phyloP scores from a whole-genome alignment of 768 basidiomycete genomes.

The Suillus sp. region DNA sequence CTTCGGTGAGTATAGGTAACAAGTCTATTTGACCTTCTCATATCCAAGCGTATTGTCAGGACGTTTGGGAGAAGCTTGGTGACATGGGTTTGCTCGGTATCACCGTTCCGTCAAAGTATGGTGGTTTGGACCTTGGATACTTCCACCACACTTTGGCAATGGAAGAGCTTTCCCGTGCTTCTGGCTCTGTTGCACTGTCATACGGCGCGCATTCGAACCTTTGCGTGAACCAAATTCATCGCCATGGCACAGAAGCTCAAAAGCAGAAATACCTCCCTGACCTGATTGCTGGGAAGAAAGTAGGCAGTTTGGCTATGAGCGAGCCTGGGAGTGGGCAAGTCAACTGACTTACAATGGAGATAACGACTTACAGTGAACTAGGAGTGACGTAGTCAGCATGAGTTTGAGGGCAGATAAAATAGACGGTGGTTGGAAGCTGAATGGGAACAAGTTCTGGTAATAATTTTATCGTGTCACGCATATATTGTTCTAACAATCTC shows the following conservation, averaged over 20 bases:
- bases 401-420: conserved; percentile 77
- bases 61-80: conserved; percentile 87
- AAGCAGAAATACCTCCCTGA: conserved; percentile 81
- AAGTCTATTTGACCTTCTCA: not conserved
- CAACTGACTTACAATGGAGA: not conserved
- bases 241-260: conserved; percentile 83
- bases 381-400: conserved; percentile 96
- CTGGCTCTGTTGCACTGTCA: conserved; percentile 89
- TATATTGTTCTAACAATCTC: not conserved
- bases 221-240: conserved; percentile 82
- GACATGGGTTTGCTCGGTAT: conserved; percentile 91
- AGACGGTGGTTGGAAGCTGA: conserved; percentile 74
- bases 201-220: conserved; percentile 93
- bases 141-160: conserved; percentile 89
- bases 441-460: conserved; percentile 93
- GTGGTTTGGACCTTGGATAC: conserved; percentile 84
- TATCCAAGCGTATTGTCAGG: conserved; percentile 44
- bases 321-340: conserved; percentile 77
- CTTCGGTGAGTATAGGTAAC: conserved; percentile 49
- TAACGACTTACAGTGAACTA: conserved; percentile 18
- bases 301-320: conserved; percentile 94
- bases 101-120: conserved; percentile 78
- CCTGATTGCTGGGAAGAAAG: conserved; percentile 75
- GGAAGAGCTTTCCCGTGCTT: conserved; percentile 91
- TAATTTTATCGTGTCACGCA: not conserved